Base-by-base conservation (phyloP, 768 basidiomycete species). In the Coprinopsis marcescibilis region DNA sequence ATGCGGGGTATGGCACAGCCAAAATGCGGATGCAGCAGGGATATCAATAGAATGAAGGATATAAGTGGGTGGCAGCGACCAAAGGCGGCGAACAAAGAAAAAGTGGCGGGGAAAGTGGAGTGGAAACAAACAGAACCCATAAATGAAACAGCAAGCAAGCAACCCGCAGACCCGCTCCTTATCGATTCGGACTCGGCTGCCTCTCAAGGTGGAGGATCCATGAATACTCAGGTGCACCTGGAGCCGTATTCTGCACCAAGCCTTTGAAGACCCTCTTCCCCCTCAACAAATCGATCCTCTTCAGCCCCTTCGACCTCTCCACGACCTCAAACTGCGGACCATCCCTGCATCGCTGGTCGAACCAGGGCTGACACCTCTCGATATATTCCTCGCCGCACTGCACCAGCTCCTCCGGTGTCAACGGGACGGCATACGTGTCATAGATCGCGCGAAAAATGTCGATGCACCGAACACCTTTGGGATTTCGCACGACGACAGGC, bases 401-500 rank as follows among this genome's bases (percentile, higher is more conserved):
- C 24, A 47, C 52, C 17, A 59, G 52, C 48, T 83, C 80, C 26
- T 69, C 64, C 19, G 55, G 53, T 1, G 73, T 72, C 57, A 84
- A 62, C 6, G 65, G 67, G 29, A 64, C 59, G 38, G 70, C 60
- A 50, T 73, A 78, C 4, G 69, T 61, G 34, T 74, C 68, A 55
- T 77, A 72, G 21, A 85, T 80, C 8, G 71, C 75, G 45, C 72
- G 60, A 56, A 83, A 80, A 26, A 85, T 70, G 43, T 85, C 81
- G 19, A 75, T 67, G 54, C 78, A 75, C 12, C 72, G 63, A 46
- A 83, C 65, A 11, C 74, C 73, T 33, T 59, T 59, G 17, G 62
- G 41, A 29, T 71, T 67, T 39, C 68, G 65, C 47, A 79, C 69
- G 44, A 69, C 52, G 30, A 80, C 62, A 4, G 66, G 63, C 60